phyloP scores from a whole-genome alignment of 129 eudicot species.

The Ambrosia artemisiifolia region DNA sequence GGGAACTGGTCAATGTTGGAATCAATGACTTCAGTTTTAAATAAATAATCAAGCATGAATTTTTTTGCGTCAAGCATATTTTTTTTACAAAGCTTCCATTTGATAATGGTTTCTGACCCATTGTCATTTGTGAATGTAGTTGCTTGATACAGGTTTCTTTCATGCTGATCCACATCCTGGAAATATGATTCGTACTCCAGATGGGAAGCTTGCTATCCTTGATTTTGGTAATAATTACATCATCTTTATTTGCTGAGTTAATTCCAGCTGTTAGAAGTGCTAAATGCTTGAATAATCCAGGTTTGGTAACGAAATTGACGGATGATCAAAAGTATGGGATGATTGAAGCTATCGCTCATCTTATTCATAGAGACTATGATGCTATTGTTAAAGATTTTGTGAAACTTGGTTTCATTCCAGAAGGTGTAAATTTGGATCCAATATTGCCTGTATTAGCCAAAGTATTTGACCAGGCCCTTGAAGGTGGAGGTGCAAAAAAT shows the following conservation, averaged over 20 bases:
- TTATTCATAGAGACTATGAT: conserved; percentile 90
- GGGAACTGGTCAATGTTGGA: conserved; percentile 98
- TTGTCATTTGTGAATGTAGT: conserved; percentile 46
- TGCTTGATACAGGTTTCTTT: conserved; percentile 98
- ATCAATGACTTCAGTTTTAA: neutral
- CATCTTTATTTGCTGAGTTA: neutral
- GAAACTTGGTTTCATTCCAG: conserved; percentile 89
- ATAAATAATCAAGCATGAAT: neutral
- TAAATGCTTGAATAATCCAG: conserved; percentile 37
- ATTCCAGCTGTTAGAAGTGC: neutral
- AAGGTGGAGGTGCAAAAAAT: conserved; percentile 99
- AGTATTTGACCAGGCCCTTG: conserved; percentile 99
- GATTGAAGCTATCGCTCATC: conserved; percentile 99
- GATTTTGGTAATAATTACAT: conserved; percentile 72
- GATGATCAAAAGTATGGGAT: conserved; percentile 98
- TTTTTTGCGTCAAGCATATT: neutral
- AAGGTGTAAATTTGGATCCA: conserved; percentile 92
- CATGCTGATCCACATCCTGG: conserved; percentile 99
- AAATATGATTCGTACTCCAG: conserved; percentile 97
- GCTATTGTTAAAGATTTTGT: conserved; percentile 98
- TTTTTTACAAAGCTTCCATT: neutral
- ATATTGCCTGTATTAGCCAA: conserved; percentile 95
- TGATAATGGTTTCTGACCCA: conserved; percentile 24
- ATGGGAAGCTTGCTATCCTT: conserved; percentile 95
- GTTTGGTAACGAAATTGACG: conserved; percentile 86